A percentile compares a stretch with the other conserved stretches of the same genome.
Conservation (phyloP, 1,139 yeast genomes). For the Lodderomyces parapsilosis region DNA sequence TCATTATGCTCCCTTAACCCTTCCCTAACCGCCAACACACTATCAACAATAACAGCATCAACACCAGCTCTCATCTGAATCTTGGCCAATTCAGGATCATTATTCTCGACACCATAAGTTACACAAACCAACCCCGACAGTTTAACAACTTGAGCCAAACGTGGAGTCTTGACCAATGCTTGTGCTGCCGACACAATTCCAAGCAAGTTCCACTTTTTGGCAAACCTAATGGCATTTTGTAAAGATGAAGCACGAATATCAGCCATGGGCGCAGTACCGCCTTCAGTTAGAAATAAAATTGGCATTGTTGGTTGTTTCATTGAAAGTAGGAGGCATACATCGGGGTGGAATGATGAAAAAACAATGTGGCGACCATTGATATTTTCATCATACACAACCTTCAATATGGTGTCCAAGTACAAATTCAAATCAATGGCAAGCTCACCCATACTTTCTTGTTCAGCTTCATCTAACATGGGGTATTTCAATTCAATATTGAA, state of each 20-base stretch:
- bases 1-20: conserved; percentile 55
- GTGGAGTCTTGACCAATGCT: conserved; percentile 82
- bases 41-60: conserved; percentile 96
- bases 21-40: conserved; percentile 87
- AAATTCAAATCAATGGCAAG: conserved; percentile 80
- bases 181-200: conserved; percentile 92
- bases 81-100: conserved; percentile 80
- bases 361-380: conserved; percentile 80
- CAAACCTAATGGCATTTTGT: conserved; percentile 89
- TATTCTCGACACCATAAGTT: conserved; percentile 84
- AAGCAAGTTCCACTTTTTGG: conserved; percentile 85
- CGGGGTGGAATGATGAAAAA: conserved; percentile 94
- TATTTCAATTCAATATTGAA: conserved; percentile 94
- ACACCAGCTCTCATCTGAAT: conserved; percentile 92
- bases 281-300: conserved; percentile 82
- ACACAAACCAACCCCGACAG: conserved; percentile 91
- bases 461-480: conserved; percentile 94
- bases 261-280: conserved; percentile 81
- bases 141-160: conserved; percentile 85
- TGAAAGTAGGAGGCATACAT: conserved; percentile 79
- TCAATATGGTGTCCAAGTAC: conserved; percentile 83
- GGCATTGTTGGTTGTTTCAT: conserved; percentile 94
- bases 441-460: conserved; percentile 84
- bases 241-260: conserved; percentile 86
- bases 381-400: conserved; percentile 73